Base-by-base conservation (phyloP, 1,284 basidiomycete genomes). In the Termitomyces sp. region DNA sequence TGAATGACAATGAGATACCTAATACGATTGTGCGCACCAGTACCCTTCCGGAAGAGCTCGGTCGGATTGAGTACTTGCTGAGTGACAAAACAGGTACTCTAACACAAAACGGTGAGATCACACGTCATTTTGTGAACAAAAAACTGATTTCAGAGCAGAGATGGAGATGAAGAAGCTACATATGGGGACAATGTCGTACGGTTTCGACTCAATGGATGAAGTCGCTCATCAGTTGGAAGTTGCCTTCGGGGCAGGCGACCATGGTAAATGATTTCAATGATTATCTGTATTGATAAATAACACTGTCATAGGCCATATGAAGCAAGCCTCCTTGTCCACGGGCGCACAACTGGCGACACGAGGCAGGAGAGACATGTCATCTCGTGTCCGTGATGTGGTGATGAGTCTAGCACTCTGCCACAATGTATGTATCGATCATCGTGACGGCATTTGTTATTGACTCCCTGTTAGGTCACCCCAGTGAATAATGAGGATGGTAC, bases 131-230 rank as follows among this genome's bases (percentile, higher is more conserved):
- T 24, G 19, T 35, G 21, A 38, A 37, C 37, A 58, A 31, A 31
- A 6, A 48, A 14, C 13, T 39, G 24, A 48, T 39, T 21, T 24
- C n/a, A 16, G 10, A 16, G 9, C 16, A 48, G 46, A 48, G 30
- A 48, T 99, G 97, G 96, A 99, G 69, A 87, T 99, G 81, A 95
- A 90, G 73, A 98, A 97, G 68, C 74, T 99, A 34, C 96, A 99
- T 65, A 24, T 24, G 21, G 97, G 97, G 2, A 99, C 97, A 0
- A 93, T 99, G 79, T 95, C 93, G 3, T 99, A 96, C 66, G 93
- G 93, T 0, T 87, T 79, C 63, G 97, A 99, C 63, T 89, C 94
- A 8, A 98, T 99, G 95, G 97, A 99, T 64, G 97, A 99, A 67
- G 92, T 99, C 3, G 81, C 87, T 0, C 89, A 91, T 70, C 91